A percentile compares a stretch with the other conserved stretches of the same genome.
phyloP scores from a whole-genome alignment of 1,139 yeast genomes.

The Candida frijolesensis region DNA sequence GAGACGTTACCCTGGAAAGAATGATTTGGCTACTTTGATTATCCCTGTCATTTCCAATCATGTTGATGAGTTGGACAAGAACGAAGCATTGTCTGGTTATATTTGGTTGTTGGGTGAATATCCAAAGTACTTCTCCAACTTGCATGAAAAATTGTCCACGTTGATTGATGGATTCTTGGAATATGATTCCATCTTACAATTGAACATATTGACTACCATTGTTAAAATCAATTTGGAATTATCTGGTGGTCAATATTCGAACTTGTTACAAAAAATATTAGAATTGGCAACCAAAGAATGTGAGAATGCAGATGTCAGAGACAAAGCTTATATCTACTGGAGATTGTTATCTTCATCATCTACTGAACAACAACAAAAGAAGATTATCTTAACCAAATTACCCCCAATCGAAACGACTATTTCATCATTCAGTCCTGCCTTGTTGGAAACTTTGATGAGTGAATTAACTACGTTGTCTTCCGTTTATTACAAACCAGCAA shows the following conservation, averaged over 20 bases:
- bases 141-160: conserved; percentile 43
- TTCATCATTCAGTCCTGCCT: conserved; percentile 66
- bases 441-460: conserved; percentile 66
- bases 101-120: conserved; percentile 91
- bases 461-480: conserved; percentile 88
- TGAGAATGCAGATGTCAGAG: conserved; percentile 91
- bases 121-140: conserved; percentile 67
- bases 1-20: conserved; percentile 71
- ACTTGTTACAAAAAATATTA: conserved; percentile 67
- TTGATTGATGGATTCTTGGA: conserved; percentile 70
- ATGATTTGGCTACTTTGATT: conserved; percentile 61
- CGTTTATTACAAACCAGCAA: conserved; percentile 84
- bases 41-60: conserved; percentile 70
- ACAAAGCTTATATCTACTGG: conserved; percentile 94
- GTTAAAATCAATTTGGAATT: conserved; percentile 68
- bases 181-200: conserved; percentile 75
- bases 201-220: conserved; percentile 72
- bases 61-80: conserved; percentile 58
- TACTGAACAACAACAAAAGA: conserved; percentile 46
- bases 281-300: conserved; percentile 78
- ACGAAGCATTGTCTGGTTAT: conserved; percentile 73
- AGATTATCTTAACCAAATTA: conserved; percentile 59
- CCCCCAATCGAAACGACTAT: conserved; percentile 77
- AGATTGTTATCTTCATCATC: conserved; percentile 69
- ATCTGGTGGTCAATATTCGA: conserved; percentile 30